A percentile compares a stretch with the other conserved stretches of the same genome.
Conservation (phyloP, 345 rosid genomes). For the Linum trigynum region DNA sequence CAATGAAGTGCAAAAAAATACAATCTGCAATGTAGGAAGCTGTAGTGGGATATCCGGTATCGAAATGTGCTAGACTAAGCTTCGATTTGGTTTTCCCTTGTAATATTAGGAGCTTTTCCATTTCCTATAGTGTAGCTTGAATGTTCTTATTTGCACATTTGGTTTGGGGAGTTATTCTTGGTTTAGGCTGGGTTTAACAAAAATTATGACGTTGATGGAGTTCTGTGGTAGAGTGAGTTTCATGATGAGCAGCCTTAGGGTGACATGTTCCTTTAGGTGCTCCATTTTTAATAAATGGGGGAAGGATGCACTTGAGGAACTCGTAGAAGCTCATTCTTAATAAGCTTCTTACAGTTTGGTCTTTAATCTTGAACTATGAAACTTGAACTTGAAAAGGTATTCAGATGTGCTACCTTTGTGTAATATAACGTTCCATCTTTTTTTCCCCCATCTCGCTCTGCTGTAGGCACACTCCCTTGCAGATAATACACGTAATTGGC, state of each 20-base stretch:
- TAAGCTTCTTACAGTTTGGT: neutral
- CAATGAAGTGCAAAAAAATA: neutral
- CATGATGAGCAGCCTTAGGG: neutral
- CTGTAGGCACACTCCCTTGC: slow-evolving; percentile 71
- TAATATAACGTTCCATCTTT: neutral
- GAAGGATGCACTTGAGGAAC: neutral
- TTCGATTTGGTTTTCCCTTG: neutral
- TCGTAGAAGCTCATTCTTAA: neutral
- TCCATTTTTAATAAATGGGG: neutral
- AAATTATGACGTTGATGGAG: neutral
- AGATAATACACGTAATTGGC: slow-evolving; percentile 67
- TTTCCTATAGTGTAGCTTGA: neutral
- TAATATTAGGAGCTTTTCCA: neutral
- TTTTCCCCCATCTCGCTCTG: neutral
- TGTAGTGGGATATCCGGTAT: no score
- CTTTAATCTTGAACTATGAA: neutral
- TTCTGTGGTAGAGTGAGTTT: neutral
- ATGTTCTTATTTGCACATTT: neutral
- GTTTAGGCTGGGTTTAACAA: neutral
- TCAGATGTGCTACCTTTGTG: neutral
- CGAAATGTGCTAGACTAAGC: neutral
- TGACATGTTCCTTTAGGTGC: neutral
- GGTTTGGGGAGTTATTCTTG: neutral
- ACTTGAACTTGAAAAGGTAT: neutral
- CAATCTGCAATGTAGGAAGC: neutral